Conservation (phyloP, 2,329 filamentous ascomycete species). For the Malbranchea zuffiana region DNA sequence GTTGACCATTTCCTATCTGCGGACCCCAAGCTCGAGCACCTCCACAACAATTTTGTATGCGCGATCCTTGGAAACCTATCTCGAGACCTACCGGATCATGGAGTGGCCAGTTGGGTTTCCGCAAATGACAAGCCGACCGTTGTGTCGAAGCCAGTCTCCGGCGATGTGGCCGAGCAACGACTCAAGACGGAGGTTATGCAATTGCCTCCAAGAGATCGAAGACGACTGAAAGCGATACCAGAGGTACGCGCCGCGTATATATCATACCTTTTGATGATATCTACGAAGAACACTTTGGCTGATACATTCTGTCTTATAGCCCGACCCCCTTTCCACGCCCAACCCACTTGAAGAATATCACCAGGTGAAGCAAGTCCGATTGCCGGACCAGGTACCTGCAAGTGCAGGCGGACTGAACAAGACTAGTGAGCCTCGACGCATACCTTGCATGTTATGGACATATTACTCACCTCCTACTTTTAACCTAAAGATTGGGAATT, state of each 20-base stretch:
- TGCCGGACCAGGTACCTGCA: constrained; percentile 53
- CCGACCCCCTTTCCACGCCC: constrained; percentile 25
- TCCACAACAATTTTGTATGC: constrained; percentile 52
- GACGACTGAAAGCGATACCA: constrained; percentile 46
- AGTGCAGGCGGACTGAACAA: constrained; percentile 67
- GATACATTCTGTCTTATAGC: constrained; percentile 19
- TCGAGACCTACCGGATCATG: constrained; percentile 51
- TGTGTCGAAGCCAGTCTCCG: constrained; percentile 41
- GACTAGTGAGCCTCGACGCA: constrained; percentile 50
- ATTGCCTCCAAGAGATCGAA: constrained; percentile 48
- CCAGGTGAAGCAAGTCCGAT: constrained; percentile 38
- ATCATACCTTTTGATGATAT: neutral
- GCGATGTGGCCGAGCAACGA: constrained; percentile 52
- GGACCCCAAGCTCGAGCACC: constrained; percentile 43
- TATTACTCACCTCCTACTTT: constrained; percentile 4
- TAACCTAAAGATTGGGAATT: constrained; percentile 46
- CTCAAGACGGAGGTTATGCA: constrained; percentile 56
- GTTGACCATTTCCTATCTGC: constrained; percentile 46
- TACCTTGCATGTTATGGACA: neutral
- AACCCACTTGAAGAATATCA: constrained; percentile 36
- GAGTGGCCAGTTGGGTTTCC: constrained; percentile 54
- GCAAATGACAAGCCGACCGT: constrained; percentile 45
- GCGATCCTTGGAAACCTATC: constrained; percentile 49
- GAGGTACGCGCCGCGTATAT: constrained; percentile 37
- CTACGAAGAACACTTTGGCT: neutral